Base-by-base conservation (phyloP, 306 rosid species). In the Prosopis cineraria region DNA sequence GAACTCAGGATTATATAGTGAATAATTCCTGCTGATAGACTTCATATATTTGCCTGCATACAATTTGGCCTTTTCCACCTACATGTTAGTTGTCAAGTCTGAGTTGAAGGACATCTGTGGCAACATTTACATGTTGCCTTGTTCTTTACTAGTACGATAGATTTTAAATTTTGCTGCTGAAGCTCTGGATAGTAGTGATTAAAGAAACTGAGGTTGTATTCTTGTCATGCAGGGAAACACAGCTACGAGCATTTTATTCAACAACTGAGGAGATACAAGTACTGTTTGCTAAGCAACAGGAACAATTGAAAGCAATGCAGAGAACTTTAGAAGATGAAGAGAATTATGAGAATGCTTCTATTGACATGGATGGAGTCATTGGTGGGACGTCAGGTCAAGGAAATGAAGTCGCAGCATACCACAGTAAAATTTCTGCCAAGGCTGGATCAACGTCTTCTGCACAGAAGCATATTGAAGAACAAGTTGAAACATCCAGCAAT, bases 301-400 rank as follows among this genome's bases (percentile, higher is more conserved):
- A 92, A 81, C 97, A 95, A 81, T 83, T 95, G 85, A 90, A 92
- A 82, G 68, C 97, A 68, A 95, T 92, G 97, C 97, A 89, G 77
- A 92, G 85, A 82, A 95, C 98, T 34, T 83, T 95, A 66, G 97
- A 92, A 87, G 98, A 92, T 74, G 95, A 95, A 76, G 98, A 95
- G 76, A 88, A 90, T 84, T 92, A 89, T 60, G 97, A 92, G 31
- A 92, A 92, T 70, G 87, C 87, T 76, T 95, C 95, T 72, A 50
- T 78, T 56, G 97, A 92, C 84, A 84, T 90, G 59, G 97, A 76
- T 59, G 87, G 81, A 72, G 69, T 75, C 62, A 52, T 69, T 34
- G 84, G 81, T 80, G 85, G 82, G 77, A 64, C 68, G 45, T 34
- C 77, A 7, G 86, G 81, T 48, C 73, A 79, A 80, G 86, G 58